Evolutionary conservation across 2,329 filamentous ascomycete genomes (phyloP).

Genomic region (Coniochaeta sp.): DNA sequence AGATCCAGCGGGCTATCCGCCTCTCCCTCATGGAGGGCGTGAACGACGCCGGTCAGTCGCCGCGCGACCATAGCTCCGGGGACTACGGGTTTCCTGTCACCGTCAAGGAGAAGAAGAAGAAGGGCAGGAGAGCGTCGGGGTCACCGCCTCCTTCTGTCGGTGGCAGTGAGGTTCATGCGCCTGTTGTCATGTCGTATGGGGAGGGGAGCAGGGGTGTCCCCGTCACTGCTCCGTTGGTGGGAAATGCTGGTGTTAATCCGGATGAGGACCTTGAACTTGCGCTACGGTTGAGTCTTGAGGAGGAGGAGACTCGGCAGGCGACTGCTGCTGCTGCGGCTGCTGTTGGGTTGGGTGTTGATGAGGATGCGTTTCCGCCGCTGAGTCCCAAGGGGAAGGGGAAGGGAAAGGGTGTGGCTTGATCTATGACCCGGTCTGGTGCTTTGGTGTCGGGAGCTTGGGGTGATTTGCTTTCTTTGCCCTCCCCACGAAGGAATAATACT

Average conservation of each 20-base stretch:
- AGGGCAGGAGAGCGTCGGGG: slow-evolving; percentile 27
- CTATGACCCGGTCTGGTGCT: background rate
- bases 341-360: background rate
- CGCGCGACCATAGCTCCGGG: slow-evolving; percentile 36
- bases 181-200: slow-evolving; percentile 19
- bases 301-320: slow-evolving; percentile 34
- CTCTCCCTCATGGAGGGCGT: slow-evolving; percentile 52
- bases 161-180: slow-evolving; percentile 23
- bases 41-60: slow-evolving; percentile 38
- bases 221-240: slow-evolving; percentile 10
- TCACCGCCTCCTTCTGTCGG: slow-evolving; percentile 16
- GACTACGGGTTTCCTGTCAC: slow-evolving; percentile 46
- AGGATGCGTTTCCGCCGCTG: background rate
- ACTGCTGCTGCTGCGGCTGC: slow-evolving; percentile 1
- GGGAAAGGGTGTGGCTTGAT: background rate
- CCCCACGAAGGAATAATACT: background rate
- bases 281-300: slow-evolving; percentile 51
- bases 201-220: slow-evolving; percentile 7
- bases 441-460: too few relatives aligned
- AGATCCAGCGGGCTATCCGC: slow-evolving; percentile 56
- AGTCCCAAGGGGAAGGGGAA: background rate
- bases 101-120: slow-evolving; percentile 35
- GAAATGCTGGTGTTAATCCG: slow-evolving; percentile 12
- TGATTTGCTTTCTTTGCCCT: background rate
- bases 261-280: slow-evolving; percentile 57